A percentile compares a stretch with the other conserved stretches of the same genome.
Evolutionary conservation across 306 rosid species (phyloP).

Genomic region (Hylodesmum podocarpum): DNA sequence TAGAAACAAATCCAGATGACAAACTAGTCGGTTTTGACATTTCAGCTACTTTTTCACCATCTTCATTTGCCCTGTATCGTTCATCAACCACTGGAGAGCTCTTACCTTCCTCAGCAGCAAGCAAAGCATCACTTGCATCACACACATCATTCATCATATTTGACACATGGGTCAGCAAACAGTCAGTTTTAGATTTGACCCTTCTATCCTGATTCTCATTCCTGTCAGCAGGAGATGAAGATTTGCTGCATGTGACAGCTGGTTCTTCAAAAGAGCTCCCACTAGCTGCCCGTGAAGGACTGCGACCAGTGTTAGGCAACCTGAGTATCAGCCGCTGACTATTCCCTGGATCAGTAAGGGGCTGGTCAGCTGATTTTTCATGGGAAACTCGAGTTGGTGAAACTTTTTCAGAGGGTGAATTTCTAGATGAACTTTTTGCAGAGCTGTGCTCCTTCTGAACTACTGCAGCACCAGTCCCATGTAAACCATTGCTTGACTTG

Average conservation of each 20-base stretch:
- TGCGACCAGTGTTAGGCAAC: conserved; percentile 66
- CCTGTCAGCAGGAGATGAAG: conserved; percentile 69
- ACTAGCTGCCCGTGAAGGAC: conserved; percentile 63
- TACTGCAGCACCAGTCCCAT: conserved; percentile 52
- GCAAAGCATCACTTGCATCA: conserved; percentile 48
- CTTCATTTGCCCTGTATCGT: conserved; percentile 43
- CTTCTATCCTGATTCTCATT: conserved; percentile 56
- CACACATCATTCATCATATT: conserved; percentile 54
- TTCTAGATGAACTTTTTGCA: conserved; percentile 41
- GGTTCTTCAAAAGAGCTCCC: conserved; percentile 70
- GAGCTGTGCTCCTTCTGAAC: conserved; percentile 57
- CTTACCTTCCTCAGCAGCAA: conserved; percentile 56
- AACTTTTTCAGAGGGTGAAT: conserved; percentile 49
- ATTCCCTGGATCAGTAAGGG: conserved; percentile 49
- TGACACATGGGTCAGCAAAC: conserved; percentile 37
- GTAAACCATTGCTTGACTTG: conserved; percentile 67
- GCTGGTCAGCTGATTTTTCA: conserved; percentile 64
- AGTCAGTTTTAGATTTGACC: conserved; percentile 54
- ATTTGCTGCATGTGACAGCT: conserved; percentile 46
- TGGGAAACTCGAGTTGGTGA: conserved; percentile 43
- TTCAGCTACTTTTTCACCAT: conserved; percentile 44
- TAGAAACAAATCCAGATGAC: conserved; percentile 50
- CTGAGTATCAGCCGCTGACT: conserved; percentile 64
- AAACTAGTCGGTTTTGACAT: conserved; percentile 46
- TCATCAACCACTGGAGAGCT: conserved; percentile 54